Base-by-base conservation (phyloP, 2,329 filamentous ascomycete genomes). In the Rhexocercosporidium sp. region DNA sequence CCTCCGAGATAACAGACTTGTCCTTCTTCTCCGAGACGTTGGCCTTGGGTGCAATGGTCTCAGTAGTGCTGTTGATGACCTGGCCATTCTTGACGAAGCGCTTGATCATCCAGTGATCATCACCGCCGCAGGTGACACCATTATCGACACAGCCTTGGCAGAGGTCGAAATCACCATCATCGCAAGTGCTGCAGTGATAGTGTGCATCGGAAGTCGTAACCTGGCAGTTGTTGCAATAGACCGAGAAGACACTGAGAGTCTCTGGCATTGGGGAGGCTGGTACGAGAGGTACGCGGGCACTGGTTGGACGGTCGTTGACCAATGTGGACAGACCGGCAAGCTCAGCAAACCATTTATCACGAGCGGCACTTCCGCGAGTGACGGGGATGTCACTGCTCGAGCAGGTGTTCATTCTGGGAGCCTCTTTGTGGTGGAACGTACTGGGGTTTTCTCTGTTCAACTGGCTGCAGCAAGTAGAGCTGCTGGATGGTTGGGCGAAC, bases 191-290 rank as follows among this genome's bases (percentile, higher is more conserved):
- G 84, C 96, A 99, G 81, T 99, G 96, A 80, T 92, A 99, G 80
- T 99, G 95, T 61, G 89, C 87, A 73, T 93, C 89, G 31, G 90
- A 87, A 75, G 97, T 93, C 49, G 89, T 87, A 69, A 83, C 84
- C 72, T 93, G 91, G 80, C 96, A 99, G 78, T 88, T 86, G 82
- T 99, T 98, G 87, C 96, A 99, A 83, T 92, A 97, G 53, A 99
- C 94, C 14, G 92, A 92, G 80, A 94, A 97, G 56, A 86, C 81
- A 64, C 70, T 70, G 51, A 60, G 51, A 46, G 67, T 64, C 25
- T 47, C 51, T 31, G 47, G 20, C 61, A 62, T 29, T 59, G 62
- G 46, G 41, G 64, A 59, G 62, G 64, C 20, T 27, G 60, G 46
- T n/a, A 37, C 46, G 44, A 62, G 39, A 34, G 61, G 63, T 34